phyloP scores from a whole-genome alignment of 2,329 filamentous ascomycete genomes.

The Diaporthe capsici region DNA sequence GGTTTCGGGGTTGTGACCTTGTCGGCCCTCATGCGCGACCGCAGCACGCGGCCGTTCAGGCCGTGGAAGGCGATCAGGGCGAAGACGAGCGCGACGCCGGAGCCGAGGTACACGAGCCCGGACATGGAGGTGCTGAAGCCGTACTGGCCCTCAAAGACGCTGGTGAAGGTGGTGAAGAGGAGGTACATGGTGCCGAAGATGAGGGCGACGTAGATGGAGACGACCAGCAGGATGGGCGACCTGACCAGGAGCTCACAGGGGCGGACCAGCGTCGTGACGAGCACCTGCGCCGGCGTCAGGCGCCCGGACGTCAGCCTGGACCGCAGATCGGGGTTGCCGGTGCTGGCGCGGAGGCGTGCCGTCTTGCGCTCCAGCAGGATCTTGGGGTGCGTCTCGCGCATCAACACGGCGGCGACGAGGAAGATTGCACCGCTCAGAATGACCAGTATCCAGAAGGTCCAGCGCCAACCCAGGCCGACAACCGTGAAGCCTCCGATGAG shows the following conservation, averaged over 20 bases:
- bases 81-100: slow-evolving; percentile 37
- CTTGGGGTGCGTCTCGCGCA: slow-evolving; percentile 60
- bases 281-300: background rate
- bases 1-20: slow-evolving; percentile 45
- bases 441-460: slow-evolving; percentile 64
- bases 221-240: slow-evolving; percentile 67
- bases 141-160: slow-evolving; percentile 54
- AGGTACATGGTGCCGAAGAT: slow-evolving; percentile 54
- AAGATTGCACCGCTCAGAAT: slow-evolving; percentile 54
- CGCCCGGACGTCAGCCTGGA: slow-evolving; percentile 40
- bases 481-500: slow-evolving; percentile 56
- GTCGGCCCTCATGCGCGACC: slow-evolving; percentile 20
- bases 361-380: slow-evolving; percentile 58
- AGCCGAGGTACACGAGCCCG: slow-evolving; percentile 65
- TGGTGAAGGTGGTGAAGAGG: slow-evolving; percentile 57
- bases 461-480: slow-evolving; percentile 61
- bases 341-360: slow-evolving; percentile 57
- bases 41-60: background rate
- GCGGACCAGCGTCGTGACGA: slow-evolving; percentile 44
- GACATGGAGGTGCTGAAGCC: slow-evolving; percentile 47
- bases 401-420: slow-evolving; percentile 53
- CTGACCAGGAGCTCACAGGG: slow-evolving; percentile 64
- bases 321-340: slow-evolving; percentile 52
- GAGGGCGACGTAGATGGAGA: slow-evolving; percentile 54
- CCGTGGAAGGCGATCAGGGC: background rate